Base-by-base conservation (phyloP, 805 yeast genomes). In the Saturnispora galanensis region DNA sequence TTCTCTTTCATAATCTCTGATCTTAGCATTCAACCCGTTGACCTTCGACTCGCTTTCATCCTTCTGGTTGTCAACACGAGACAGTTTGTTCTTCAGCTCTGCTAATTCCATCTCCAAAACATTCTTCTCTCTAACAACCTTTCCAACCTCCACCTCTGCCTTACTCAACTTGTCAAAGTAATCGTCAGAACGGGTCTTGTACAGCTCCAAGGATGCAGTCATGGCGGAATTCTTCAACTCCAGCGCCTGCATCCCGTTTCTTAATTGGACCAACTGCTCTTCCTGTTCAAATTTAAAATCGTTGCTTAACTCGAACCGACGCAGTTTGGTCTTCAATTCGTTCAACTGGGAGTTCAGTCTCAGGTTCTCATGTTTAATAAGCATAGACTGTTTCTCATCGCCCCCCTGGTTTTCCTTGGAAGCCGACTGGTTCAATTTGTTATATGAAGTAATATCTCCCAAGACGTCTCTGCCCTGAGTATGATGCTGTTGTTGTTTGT, bases 151-250 rank as follows among this genome's bases (percentile, higher is more conserved):
- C 40, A 79, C 70, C 56, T 89, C 96, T 2, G 93, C 89, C 41
- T 76, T 73, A 54, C 87, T 94, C 21, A 88, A 67, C 54, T 84
- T 84, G 46, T 70, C 69, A 52, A 73, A 77, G 57, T 85, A 83
- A 49, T 80, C 83, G 31, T 84, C 89, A 31, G 94, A 78, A 49
- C 95, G 73, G 13, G 68, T 62, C 56, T 79, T 81, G 62, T 84
- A 87, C 30, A 82, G 65, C 33, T 74, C 76, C 16, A 81, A 64
- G 29, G 75, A 71, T 33, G 73, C 69, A 1, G 68, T 58, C 29
- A 86, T 63, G 29, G 85, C 81, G 2, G 58, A 54, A 51, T 77
- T 79, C 53, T 77, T 80, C n/a, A 68, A 57, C 34, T 67, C 69
- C 12, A 81, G 61, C 2, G 80, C 71, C 38, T 79, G 79, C 18